phyloP scores from a whole-genome alignment of 305 asterid genomes.

The Fraxinus floribunda region DNA sequence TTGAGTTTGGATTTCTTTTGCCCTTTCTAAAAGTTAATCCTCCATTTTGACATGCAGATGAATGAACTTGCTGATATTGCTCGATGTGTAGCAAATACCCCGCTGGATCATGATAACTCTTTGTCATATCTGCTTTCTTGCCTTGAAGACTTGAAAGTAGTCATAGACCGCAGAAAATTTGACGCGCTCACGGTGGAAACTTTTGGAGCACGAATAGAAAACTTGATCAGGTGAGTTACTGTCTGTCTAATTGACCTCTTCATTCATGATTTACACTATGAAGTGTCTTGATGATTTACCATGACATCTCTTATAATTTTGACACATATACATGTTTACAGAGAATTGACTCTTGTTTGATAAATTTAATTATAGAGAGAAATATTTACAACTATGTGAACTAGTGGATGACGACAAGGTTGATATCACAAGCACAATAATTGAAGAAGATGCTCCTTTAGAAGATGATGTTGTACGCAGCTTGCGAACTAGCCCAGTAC shows the following conservation, averaged over 20 bases:
- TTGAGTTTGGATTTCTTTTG: slow-evolving; percentile 4
- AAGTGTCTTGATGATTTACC: neutral
- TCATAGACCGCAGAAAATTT: slow-evolving; percentile 80
- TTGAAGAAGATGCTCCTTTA: slow-evolving; percentile 95
- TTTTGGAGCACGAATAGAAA: slow-evolving; percentile 98
- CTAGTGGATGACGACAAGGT: slow-evolving; percentile 95
- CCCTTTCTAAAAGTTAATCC: slow-evolving; percentile 1
- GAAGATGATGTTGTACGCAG: slow-evolving; percentile 98
- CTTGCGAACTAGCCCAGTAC: slow-evolving; percentile 91
- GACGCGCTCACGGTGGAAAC: slow-evolving; percentile 97
- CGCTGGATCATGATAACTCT: slow-evolving; percentile 86
- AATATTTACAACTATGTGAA: slow-evolving; percentile 91
- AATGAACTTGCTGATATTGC: slow-evolving; percentile 98
- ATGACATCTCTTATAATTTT: neutral
- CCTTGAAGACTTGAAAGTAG: slow-evolving; percentile 96
- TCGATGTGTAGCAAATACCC: slow-evolving; percentile 91
- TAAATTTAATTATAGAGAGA: slow-evolving; percentile 60
- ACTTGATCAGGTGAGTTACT: slow-evolving; percentile 68
- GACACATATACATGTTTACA: slow-evolving; percentile 18
- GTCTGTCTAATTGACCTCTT: slow-evolving; percentile 11
- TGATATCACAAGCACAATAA: slow-evolving; percentile 83
- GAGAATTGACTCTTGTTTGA: slow-evolving; percentile 17
- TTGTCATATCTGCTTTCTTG: slow-evolving; percentile 80
- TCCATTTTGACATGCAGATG: slow-evolving; percentile 57
- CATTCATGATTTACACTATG: neutral